phyloP scores from a whole-genome alignment of 2,329 filamentous ascomycete genomes.

The Trichoderma citrinoviride region DNA sequence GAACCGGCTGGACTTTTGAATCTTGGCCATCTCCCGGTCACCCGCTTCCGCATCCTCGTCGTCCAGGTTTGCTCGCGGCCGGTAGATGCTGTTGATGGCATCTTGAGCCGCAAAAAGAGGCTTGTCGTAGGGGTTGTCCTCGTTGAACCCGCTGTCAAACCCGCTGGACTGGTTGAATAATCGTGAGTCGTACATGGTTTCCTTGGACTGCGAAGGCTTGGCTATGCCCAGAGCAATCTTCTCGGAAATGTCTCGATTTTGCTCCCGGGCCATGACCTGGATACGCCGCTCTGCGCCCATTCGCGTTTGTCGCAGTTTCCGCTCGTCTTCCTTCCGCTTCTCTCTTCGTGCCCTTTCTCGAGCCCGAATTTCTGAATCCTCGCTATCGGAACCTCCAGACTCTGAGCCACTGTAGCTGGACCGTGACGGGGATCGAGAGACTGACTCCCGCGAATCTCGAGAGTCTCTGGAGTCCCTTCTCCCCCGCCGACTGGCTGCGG shows the following conservation, averaged over 20 bases:
- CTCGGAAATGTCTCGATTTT: slow-evolving; percentile 94
- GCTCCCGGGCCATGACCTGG: slow-evolving; percentile 90
- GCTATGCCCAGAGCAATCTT: slow-evolving; percentile 93
- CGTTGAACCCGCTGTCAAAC: slow-evolving; percentile 90
- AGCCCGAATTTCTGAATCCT: slow-evolving; percentile 69
- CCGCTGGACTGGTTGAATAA: slow-evolving; percentile 93
- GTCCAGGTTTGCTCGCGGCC: slow-evolving; percentile 70
- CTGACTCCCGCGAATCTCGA: slow-evolving; percentile 35
- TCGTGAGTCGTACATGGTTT: slow-evolving; percentile 95
- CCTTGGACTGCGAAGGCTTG: slow-evolving; percentile 87
- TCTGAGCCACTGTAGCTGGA: slow-evolving; percentile 54
- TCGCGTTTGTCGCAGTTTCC: slow-evolving; percentile 85
- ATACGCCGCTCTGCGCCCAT: slow-evolving; percentile 93
- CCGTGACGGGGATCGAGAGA: slow-evolving; percentile 38
- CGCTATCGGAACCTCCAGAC: slow-evolving; percentile 51
- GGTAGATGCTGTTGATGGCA: slow-evolving; percentile 90
- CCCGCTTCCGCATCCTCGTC: slow-evolving; percentile 78
- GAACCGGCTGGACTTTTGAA: slow-evolving; percentile 81
- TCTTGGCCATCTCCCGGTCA: slow-evolving; percentile 80
- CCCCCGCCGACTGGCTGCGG: slow-evolving; percentile 47
- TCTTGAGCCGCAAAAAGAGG: slow-evolving; percentile 95
- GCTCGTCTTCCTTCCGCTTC: slow-evolving; percentile 75
- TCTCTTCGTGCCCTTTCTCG: slow-evolving; percentile 77
- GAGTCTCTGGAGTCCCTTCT: slow-evolving; percentile 35
- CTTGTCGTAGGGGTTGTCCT: slow-evolving; percentile 97